phyloP scores from a whole-genome alignment of 495 filamentous ascomycete genomes.

The Xylaria telfairii region DNA sequence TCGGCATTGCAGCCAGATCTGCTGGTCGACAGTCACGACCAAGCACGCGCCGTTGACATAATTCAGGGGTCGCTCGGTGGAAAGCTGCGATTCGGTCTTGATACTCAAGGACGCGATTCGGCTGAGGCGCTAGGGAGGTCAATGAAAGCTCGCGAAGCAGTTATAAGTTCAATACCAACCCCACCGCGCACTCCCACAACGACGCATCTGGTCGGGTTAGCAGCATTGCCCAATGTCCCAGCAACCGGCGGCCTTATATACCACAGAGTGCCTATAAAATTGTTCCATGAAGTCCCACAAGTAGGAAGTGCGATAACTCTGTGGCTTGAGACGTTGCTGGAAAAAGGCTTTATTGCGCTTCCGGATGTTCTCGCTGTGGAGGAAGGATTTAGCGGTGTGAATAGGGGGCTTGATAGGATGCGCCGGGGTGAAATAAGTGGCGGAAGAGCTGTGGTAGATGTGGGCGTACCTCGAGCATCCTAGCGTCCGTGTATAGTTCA shows the following conservation, averaged over 20 bases:
- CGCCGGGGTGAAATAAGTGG: conserved; percentile 62
- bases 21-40: conserved; percentile 66
- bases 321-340: conserved; percentile 67
- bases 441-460: conserved; percentile 61
- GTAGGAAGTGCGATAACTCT: conserved; percentile 62
- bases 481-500: background rate
- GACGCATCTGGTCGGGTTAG: conserved; percentile 66
- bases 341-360: conserved; percentile 51
- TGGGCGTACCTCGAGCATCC: background rate
- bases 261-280: conserved; percentile 71
- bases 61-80: conserved; percentile 59
- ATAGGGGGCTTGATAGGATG: conserved; percentile 65
- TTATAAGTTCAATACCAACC: conserved; percentile 21
- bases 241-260: conserved; percentile 47
- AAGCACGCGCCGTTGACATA: conserved; percentile 64
- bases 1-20: conserved; percentile 57
- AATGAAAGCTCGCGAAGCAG: background rate
- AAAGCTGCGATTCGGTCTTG: conserved; percentile 65
- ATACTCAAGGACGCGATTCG: conserved; percentile 65
- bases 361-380: conserved; percentile 65
- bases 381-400: conserved; percentile 66
- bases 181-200: conserved; percentile 36
- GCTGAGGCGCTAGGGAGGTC: conserved; percentile 40
- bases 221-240: conserved; percentile 62
- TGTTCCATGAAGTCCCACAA: conserved; percentile 65